Evolutionary conservation across 192 early-diverging fungal genomes (phyloP).

Genomic region (Rhizophagus prolifer): DNA sequence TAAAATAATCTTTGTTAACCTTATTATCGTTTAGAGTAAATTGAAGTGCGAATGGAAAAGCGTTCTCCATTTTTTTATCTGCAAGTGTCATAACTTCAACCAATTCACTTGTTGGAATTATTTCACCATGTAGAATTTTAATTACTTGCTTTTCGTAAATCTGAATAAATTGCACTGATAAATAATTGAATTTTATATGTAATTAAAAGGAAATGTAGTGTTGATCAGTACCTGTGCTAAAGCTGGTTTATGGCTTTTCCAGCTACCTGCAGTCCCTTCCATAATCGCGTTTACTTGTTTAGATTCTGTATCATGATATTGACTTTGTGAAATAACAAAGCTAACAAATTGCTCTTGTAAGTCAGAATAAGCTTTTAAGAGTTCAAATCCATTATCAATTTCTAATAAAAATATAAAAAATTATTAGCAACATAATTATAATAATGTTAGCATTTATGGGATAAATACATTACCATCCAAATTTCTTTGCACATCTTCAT

Average conservation of each 20-base stretch:
- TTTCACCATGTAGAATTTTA: background rate
- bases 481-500: conserved; percentile 9
- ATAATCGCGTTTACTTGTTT: conserved; percentile 12
- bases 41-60: background rate
- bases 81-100: conserved; percentile 6
- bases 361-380: background rate
- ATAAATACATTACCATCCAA: background rate
- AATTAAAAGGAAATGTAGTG: background rate
- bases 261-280: background rate
- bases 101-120: background rate
- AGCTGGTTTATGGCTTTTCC: background rate
- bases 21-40: background rate
- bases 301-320: background rate
- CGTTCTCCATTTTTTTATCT: background rate
- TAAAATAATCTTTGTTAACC: background rate
- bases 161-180: background rate
- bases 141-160: background rate
- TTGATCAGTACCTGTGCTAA: conserved; percentile 1
- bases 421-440: background rate
- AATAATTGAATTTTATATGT: background rate
- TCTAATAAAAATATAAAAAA: background rate
- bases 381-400: conserved; percentile 3
- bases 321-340: background rate
- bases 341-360: conserved; percentile 11
- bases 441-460: background rate